Evolutionary conservation across 768 basidiomycete genomes (phyloP).

Genomic region (Collybia sp.): DNA sequence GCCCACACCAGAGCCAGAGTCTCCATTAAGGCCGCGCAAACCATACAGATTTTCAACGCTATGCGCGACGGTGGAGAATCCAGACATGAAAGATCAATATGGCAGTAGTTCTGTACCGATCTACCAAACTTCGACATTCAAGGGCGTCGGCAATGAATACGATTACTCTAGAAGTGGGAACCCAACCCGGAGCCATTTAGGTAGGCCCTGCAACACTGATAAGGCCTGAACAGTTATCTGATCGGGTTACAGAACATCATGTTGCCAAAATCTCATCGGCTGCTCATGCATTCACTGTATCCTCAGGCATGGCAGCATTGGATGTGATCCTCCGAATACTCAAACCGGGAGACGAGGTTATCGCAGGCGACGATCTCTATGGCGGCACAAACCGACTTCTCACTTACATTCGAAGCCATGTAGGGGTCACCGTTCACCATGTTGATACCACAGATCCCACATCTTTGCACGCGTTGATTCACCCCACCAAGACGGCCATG

Average conservation of each 20-base stretch:
- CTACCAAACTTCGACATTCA: constrained; percentile 98
- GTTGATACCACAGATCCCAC: constrained; percentile 84
- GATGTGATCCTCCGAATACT: constrained; percentile 92
- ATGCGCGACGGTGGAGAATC: constrained; percentile 90
- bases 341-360: constrained; percentile 92
- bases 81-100: constrained; percentile 90
- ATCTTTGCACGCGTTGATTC: constrained; percentile 57
- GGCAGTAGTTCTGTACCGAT: constrained; percentile 94
- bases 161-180: constrained; percentile 96
- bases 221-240: constrained; percentile 1
- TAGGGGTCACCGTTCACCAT: constrained; percentile 87
- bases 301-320: constrained; percentile 97
- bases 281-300: constrained; percentile 83
- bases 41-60: constrained; percentile 88
- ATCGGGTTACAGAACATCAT: constrained; percentile 72
- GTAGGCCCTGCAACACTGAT: constrained; percentile 34
- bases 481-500: constrained; percentile 80
- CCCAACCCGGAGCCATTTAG: constrained; percentile 91
- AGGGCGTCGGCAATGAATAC: constrained; percentile 84
- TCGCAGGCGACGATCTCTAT: constrained; percentile 96
- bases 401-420: constrained; percentile 81
- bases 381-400: constrained; percentile 97
- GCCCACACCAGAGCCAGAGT: constrained; percentile 80
- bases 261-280: constrained; percentile 96
- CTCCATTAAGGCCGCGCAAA: constrained; percentile 60